Evolutionary conservation across 2,329 filamentous ascomycete species (phyloP).

Genomic region (Hypoxylon sp.): DNA sequence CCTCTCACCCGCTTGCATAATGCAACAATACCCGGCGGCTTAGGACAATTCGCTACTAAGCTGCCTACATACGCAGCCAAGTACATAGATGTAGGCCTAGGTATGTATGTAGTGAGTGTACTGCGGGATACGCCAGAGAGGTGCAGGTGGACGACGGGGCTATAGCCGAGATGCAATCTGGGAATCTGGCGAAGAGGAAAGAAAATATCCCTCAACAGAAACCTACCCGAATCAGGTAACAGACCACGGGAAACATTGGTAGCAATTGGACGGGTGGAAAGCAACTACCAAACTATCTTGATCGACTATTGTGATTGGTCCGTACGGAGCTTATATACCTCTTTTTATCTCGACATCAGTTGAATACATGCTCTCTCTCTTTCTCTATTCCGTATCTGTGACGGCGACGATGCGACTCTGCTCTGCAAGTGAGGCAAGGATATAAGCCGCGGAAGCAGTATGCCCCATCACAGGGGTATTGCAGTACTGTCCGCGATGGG

Average conservation of each 20-base stretch:
- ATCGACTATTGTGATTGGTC: constrained; percentile 30
- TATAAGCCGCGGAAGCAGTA: constrained; percentile 23
- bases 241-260: not conserved
- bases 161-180: not conserved
- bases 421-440: constrained; percentile 18
- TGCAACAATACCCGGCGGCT: not conserved
- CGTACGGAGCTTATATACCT: too few species aligned
- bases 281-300: constrained; percentile 30
- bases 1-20: not conserved
- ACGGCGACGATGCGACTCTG: constrained; percentile 19
- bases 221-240: constrained; percentile 8
- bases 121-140: not conserved
- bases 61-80: not conserved
- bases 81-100: too few species aligned
- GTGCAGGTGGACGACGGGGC: not conserved
- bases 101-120: too few species aligned
- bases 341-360: too few species aligned
- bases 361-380: not conserved
- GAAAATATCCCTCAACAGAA: constrained; percentile 7
- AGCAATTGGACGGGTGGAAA: constrained; percentile 6
- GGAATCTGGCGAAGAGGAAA: not conserved
- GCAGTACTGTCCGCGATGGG: not conserved
- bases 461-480: constrained; percentile 16
- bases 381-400: constrained; percentile 1
- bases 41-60: not conserved